Evolutionary conservation across 2,329 filamentous ascomycete genomes (phyloP), one percentile per base, ranked within the genome.

Genomic region (Phoma herbarum): DNA sequence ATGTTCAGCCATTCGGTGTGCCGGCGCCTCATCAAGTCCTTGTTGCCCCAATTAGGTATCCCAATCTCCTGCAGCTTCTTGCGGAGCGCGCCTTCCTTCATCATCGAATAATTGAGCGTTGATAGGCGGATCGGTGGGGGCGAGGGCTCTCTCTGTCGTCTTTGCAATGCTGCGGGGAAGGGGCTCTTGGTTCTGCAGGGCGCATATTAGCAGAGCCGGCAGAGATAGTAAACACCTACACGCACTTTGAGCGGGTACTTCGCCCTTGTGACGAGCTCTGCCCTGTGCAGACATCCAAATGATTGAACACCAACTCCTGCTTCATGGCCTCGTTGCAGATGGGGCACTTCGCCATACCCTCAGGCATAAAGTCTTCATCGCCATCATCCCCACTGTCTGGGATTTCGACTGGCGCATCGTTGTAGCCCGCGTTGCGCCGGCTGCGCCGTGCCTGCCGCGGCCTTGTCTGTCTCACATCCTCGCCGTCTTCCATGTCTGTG

Each of bases 1-100:
- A 99, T 80, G 35, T 95, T 97, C 50, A 95, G 84, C 93, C 93
- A 99, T 77, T 99, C 95, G 23, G 86, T 91, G 71, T 98, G 93
- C 18, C 96, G 86, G 64, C 84, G 86, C 73, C 94, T 90, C 52
- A 98, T 81, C 1, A 93, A 82, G 44, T 84, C 80, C 44, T 89
- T 89, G 0, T 84, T 77, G 0, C 95, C 95, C 59, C 80, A 82
- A 10, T 83, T 85, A 0, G 92, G 89, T 56, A 98, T 88, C 1
- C 93, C 92, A 1, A 95, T 82, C 2, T 97, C 92, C 18, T 82
- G 76, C 41, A 99, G 80, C 77, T 97, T 98, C 72, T 91, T 95
- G 47, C 88, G 86, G 51, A 99, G 81, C 2, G 86, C 85, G 0
- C 78, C 80, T 22, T 98, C 94, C 73, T 90, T 96, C n/a, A 97